phyloP scores from a whole-genome alignment of 192 early-diverging fungal genomes.

The Coemansia guatemalensis region DNA sequence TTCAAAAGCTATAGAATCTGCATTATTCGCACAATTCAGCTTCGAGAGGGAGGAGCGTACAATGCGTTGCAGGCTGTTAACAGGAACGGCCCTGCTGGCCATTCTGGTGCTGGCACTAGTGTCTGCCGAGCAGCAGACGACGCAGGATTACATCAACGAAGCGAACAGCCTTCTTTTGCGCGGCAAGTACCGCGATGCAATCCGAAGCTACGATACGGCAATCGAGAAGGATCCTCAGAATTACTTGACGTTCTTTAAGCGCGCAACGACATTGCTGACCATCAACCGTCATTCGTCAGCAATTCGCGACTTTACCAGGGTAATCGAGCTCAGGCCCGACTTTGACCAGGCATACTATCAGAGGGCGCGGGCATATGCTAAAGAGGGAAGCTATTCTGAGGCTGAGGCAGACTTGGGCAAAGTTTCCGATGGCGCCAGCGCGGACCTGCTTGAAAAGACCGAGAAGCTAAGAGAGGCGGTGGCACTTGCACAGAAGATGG shows the following conservation, averaged over 20 bases:
- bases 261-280: slow-evolving; percentile 80
- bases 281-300: slow-evolving; percentile 73
- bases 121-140: slow-evolving; percentile 34
- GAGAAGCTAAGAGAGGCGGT: slow-evolving; percentile 42
- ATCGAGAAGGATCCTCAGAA: slow-evolving; percentile 74
- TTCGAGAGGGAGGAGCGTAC: background rate
- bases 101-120: slow-evolving; percentile 27
- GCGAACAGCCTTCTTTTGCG: slow-evolving; percentile 44
- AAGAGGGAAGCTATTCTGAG: slow-evolving; percentile 64
- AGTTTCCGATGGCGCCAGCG: slow-evolving; percentile 8
- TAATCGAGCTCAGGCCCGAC: slow-evolving; percentile 76
- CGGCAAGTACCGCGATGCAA: slow-evolving; percentile 38
- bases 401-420: slow-evolving; percentile 62
- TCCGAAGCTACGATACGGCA: slow-evolving; percentile 45
- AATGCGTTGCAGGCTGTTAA: slow-evolving; percentile 39
- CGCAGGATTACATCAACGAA: slow-evolving; percentile 47
- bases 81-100: slow-evolving; percentile 34
- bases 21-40: background rate
- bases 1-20: background rate
- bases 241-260: slow-evolving; percentile 84
- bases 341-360: slow-evolving; percentile 78
- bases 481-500: slow-evolving; percentile 46
- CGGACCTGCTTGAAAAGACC: slow-evolving; percentile 21
- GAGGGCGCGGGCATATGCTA: slow-evolving; percentile 66
- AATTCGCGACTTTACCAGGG: slow-evolving; percentile 76